Evolutionary conservation across 257 asterid genomes (phyloP).

Genomic region (Solanum paucissectum): DNA sequence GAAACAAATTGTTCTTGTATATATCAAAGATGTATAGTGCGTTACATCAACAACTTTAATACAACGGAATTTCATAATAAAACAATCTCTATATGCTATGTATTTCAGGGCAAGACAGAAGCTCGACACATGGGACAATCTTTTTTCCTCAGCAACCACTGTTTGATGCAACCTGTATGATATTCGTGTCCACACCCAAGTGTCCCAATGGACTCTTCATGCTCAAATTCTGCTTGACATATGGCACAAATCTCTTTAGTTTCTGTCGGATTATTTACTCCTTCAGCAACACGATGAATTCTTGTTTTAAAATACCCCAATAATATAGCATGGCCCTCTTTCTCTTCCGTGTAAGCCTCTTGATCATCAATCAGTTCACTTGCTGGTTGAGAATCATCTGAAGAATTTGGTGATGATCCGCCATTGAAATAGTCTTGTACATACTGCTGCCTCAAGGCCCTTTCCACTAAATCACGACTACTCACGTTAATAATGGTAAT

Average conservation of each 20-base stretch:
- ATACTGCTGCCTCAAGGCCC: background rate
- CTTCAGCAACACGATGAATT: no score
- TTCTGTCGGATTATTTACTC: accelerated
- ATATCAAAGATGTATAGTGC: no score
- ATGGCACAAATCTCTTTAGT: background rate
- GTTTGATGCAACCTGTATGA: background rate
- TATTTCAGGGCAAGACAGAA: background rate
- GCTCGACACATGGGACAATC: background rate
- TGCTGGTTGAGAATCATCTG: background rate
- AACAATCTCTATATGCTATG: background rate
- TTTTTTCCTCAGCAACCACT: background rate
- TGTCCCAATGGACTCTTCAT: background rate
- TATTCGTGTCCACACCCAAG: background rate
- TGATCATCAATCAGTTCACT: background rate
- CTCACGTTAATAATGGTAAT: background rate
- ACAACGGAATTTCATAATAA: background rate
- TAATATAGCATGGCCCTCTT: no score
- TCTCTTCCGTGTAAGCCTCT: background rate
- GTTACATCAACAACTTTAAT: background rate
- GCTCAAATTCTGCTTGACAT: background rate
- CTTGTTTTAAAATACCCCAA: no score
- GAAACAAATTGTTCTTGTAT: background rate
- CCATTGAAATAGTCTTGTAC: background rate
- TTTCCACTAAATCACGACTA: background rate
- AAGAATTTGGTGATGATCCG: background rate